Base-by-base conservation (phyloP, 805 yeast species). In the Candida ovalis region DNA sequence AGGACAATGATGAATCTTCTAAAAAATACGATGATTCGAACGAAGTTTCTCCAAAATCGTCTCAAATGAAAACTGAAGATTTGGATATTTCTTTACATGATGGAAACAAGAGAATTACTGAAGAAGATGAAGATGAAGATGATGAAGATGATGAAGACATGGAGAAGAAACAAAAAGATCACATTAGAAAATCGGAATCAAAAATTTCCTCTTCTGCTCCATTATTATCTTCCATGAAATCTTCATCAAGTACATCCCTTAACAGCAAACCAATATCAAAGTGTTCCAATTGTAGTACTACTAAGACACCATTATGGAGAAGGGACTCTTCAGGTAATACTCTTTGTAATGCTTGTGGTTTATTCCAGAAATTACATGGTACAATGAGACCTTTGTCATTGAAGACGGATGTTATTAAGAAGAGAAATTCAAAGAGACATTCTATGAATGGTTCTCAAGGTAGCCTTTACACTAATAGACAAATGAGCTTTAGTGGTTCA, bases 271-370 rank as follows among this genome's bases (percentile, higher is more conserved):
- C 56, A 8, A 44, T 57, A 1, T 47, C 76, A 3, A 78, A 75
- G 53, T 81, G 86, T 60, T 68, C 68, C 47, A 81, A 81, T 62
- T 81, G 86, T 59, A 76, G 78, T 42, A 80, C 86, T 0, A 60
- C 73, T 2, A 81, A 78, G 49, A 81, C 86, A 0, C 86, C 86
- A 1, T 66, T 81, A 22, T 81, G 86, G 86, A 65, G 86, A 40
- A 72, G 79, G 57, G 83, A 80, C 57, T 75, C 81, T 6, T 70
- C 64, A 24, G 86, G 86, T 1, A 77, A 79, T 51, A 79, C 85
- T 2, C 66, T 81, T 4, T 81, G 86, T 59, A 81, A 81, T 58
- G 86, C 86, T 0, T 81, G 86, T 66, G 86, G 86, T 0, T 66
- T 81, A 21, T 81, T 80, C 57, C 72, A 75, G 46, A 80, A 80